Percentiles rank a stretch among this genome's conserved stretches.
Evolutionary conservation across 2,329 filamentous ascomycete species (phyloP).

Genomic region (Didymella lethalis): DNA sequence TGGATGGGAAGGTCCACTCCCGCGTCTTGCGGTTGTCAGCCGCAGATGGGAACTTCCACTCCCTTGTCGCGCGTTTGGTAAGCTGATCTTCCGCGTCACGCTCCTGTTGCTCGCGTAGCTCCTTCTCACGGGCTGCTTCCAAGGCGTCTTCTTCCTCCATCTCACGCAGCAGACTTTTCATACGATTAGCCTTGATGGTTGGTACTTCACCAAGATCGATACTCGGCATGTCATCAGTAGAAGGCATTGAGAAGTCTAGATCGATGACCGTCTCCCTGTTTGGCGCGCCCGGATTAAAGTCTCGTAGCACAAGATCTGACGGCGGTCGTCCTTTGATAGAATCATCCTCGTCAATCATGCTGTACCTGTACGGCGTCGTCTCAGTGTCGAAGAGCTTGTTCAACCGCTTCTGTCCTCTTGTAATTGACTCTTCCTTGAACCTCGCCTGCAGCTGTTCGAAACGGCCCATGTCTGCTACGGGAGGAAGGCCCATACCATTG

Average conservation of each 20-base stretch:
- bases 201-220: slow-evolving; percentile 60
- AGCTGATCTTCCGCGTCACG: slow-evolving; percentile 31
- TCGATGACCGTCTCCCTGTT: slow-evolving; percentile 64
- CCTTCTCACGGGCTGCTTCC: slow-evolving; percentile 50
- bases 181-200: slow-evolving; percentile 64
- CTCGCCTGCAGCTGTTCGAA: slow-evolving; percentile 55
- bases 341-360: slow-evolving; percentile 59
- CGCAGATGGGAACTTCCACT: slow-evolving; percentile 61
- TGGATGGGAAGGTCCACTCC: slow-evolving; percentile 64
- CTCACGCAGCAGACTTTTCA: slow-evolving; percentile 56
- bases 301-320: slow-evolving; percentile 65
- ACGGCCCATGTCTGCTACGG: slow-evolving; percentile 39
- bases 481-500: slow-evolving; percentile 51
- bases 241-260: slow-evolving; percentile 61
- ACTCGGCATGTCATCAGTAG: slow-evolving; percentile 44
- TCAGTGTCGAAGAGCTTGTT: slow-evolving; percentile 65
- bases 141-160: slow-evolving; percentile 53
- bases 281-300: slow-evolving; percentile 52
- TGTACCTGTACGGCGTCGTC: slow-evolving; percentile 65
- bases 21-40: slow-evolving; percentile 54
- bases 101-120: slow-evolving; percentile 62
- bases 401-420: slow-evolving; percentile 64
- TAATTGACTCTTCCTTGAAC: slow-evolving; percentile 65
- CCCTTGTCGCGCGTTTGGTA: slow-evolving; percentile 54
- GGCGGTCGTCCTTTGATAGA: slow-evolving; percentile 51